These are phyloP conservation scores for Paramecium pentaurelia DNA, from an alignment of 73 alveolate species.

Conservation along the genomic window DNA sequence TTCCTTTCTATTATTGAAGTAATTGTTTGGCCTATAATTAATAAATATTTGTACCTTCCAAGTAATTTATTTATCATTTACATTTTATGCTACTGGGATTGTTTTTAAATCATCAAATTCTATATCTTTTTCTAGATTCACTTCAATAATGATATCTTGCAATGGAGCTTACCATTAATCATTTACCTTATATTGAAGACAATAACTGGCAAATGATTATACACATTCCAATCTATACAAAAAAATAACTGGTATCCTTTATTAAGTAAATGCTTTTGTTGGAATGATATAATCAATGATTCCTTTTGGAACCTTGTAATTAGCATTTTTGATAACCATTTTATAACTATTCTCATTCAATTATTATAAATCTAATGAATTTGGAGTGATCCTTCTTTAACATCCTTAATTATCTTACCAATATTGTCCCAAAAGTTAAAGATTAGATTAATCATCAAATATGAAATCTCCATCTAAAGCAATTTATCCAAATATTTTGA, in stretches of 20 bases:
- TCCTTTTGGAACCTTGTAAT: not conserved
- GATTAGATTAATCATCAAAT: conserved; percentile 15
- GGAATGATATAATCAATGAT: conserved; percentile 17
- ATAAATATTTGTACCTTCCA: not conserved
- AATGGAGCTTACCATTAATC: not conserved
- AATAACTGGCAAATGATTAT: not conserved
- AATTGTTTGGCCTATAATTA: not conserved
- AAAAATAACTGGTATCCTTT: not conserved
- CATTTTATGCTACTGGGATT: not conserved
- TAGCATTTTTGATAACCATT: not conserved
- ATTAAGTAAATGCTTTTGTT: not conserved
- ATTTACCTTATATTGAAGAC: not conserved
- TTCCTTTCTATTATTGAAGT: not conserved
- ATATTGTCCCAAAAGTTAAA: not conserved
- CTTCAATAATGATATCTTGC: not conserved
- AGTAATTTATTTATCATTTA: not conserved
- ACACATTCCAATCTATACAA: not conserved
- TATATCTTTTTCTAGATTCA: not conserved
- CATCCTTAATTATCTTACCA: conserved; percentile 11
- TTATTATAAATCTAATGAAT: not conserved
- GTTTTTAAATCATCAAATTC: conserved; percentile 38
- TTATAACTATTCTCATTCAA: not conserved
- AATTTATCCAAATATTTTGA: conserved; percentile 15
- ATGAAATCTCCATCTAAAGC: conserved; percentile 42
- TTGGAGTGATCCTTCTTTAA: conserved; percentile 9